Conservation (phyloP, 441 rosid genomes). For the Adansonia grandidieri region DNA sequence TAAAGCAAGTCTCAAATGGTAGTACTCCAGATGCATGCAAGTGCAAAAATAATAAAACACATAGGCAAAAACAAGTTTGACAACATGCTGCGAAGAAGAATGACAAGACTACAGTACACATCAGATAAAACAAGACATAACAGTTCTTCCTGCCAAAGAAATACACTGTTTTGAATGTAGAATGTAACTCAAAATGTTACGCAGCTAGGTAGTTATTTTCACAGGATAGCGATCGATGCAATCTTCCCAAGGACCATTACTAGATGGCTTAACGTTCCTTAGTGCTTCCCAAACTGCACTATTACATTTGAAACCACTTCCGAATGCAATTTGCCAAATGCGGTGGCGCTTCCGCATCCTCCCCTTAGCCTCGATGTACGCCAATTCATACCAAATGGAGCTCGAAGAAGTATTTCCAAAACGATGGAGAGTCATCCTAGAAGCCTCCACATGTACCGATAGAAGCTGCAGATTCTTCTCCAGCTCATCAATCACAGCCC, state of each 20-base stretch:
- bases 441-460: constrained; percentile 70
- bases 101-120: not conserved
- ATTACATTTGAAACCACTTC: constrained; percentile 77
- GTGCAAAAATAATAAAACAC: not conserved
- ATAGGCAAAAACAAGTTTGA: not conserved
- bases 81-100: not conserved
- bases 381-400: constrained; percentile 76
- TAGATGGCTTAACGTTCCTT: constrained; percentile 55
- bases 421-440: constrained; percentile 74
- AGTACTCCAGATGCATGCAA: not conserved
- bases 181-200: not conserved
- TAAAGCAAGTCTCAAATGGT: not conserved
- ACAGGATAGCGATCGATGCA: constrained; percentile 69
- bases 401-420: constrained; percentile 82
- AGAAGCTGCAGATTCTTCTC: constrained; percentile 74
- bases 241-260: constrained; percentile 61
- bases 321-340: constrained; percentile 77
- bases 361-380: constrained; percentile 62
- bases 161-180: constrained; percentile 4
- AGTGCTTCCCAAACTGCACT: constrained; percentile 79
- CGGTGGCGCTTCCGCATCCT: constrained; percentile 59
- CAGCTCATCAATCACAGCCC: constrained; percentile 78
- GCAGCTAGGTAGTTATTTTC: constrained; percentile 40
- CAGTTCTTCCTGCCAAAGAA: not conserved
- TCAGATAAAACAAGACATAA: not conserved